phyloP scores from a whole-genome alignment of 768 basidiomycete species.

The Vararia minispora region DNA sequence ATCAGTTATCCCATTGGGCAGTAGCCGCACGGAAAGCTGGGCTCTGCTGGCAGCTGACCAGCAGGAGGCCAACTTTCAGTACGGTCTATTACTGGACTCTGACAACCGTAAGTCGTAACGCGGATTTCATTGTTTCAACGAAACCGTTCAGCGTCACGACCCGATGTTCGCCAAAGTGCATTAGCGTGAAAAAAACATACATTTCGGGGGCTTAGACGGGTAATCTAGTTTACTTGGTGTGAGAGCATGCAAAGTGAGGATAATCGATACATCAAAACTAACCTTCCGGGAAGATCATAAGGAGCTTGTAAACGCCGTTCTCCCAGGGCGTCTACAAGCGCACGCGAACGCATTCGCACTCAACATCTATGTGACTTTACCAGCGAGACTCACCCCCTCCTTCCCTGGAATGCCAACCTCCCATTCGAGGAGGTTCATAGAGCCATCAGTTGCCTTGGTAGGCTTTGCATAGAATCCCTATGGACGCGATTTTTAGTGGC shows the following conservation, averaged over 20 bases:
- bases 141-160: no score
- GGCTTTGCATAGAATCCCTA: constrained; percentile 98
- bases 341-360: constrained; percentile 3
- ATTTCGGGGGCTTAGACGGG: constrained; percentile 92
- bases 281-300: constrained; percentile 98
- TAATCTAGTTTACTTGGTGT: constrained; percentile 78
- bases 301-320: constrained; percentile 86
- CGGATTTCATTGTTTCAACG: no score
- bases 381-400: constrained; percentile 47
- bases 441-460: constrained; percentile 78
- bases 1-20: no score
- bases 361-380: background rate
- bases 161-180: no score
- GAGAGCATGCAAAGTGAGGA: constrained; percentile 4
- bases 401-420: constrained; percentile 99
- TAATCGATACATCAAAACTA: constrained; percentile 8
- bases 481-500: background rate
- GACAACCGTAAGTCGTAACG: no score
- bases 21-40: no score
- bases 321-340: constrained; percentile 84
- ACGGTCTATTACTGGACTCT: no score
- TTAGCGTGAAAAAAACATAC: constrained; percentile 31
- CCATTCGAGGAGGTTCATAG: constrained; percentile 97
- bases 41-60: no score
- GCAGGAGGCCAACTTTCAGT: no score